Percentiles rank a stretch among this genome's conserved stretches.
Conservation (phyloP, 2,329 filamentous ascomycete genomes). For the Lachnellula hyalina region DNA sequence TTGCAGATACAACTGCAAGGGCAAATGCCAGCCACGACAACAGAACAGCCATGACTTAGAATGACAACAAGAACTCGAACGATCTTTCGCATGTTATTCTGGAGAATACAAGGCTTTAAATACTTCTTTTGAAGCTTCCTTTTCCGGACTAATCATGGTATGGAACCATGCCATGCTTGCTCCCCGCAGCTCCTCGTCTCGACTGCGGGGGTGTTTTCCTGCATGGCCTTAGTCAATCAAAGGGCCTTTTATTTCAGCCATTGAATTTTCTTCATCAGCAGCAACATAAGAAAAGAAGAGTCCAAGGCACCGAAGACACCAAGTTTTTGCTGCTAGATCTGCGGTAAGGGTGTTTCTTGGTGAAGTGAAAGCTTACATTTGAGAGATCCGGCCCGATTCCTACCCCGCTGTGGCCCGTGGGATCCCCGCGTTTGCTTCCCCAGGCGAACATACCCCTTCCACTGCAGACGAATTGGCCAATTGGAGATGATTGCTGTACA, state of each 20-base stretch:
- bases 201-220: conserved; percentile 1
- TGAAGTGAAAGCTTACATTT: too few relatives aligned
- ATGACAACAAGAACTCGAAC: not conserved
- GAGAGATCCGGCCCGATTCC: too few relatives aligned
- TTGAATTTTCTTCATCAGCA: not conserved
- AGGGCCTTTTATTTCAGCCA: not conserved
- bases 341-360: too few relatives aligned
- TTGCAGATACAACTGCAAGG: conserved; percentile 9
- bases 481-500: too few relatives aligned
- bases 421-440: too few relatives aligned
- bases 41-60: conserved; percentile 11
- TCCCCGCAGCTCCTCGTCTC: not conserved
- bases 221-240: not conserved
- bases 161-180: not conserved
- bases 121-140: not conserved
- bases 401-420: too few relatives aligned
- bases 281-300: not conserved
- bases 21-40: conserved; percentile 13
- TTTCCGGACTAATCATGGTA: not conserved
- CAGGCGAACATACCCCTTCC: too few relatives aligned
- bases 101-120: not conserved
- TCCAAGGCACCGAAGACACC: not conserved
- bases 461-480: too few relatives aligned
- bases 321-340: not conserved
- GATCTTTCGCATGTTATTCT: not conserved